Conservation (phyloP, 2,329 filamentous ascomycete genomes). For the Dryadomyces quercivorus region DNA sequence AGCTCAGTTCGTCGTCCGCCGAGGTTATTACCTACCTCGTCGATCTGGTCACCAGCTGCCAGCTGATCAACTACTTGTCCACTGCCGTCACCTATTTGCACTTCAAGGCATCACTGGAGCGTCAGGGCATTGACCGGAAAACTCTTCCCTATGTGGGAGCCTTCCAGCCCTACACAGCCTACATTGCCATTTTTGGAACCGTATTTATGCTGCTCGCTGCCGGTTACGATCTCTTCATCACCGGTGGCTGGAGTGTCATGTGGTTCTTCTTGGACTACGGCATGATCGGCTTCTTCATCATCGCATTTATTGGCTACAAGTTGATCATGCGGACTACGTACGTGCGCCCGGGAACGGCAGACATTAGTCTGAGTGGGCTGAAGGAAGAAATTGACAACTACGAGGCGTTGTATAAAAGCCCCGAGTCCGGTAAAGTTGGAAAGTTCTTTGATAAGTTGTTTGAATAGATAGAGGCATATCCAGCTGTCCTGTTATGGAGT, state of each 20-base stretch:
- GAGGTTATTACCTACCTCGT: constrained; percentile 49
- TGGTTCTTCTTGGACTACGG: constrained; percentile 11
- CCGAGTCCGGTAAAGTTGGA: constrained; percentile 1
- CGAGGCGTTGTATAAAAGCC: constrained; percentile 7
- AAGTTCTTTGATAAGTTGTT: constrained; percentile 6
- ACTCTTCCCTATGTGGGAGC: constrained; percentile 43
- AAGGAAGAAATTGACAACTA: constrained; percentile 26
- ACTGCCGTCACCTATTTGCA: constrained; percentile 46
- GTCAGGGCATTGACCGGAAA: constrained; percentile 39
- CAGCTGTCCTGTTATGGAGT: too few relatives aligned
- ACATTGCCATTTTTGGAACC: constrained; percentile 11
- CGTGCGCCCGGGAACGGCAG: constrained; percentile 11
- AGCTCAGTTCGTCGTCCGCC: constrained; percentile 40
- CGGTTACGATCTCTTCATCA: constrained; percentile 8
- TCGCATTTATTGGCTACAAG: constrained; percentile 6
- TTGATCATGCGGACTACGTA: constrained; percentile 4
- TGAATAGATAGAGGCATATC: neutral
- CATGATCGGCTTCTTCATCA: constrained; percentile 9
- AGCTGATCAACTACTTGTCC: constrained; percentile 44
- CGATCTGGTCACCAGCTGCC: constrained; percentile 46
- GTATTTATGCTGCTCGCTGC: constrained; percentile 6
- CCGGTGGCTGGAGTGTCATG: constrained; percentile 7
- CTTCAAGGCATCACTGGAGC: constrained; percentile 43
- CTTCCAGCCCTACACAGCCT: constrained; percentile 14
- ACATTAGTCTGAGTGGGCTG: constrained; percentile 13